Evolutionary conservation across 305 asterid species (phyloP).

Genomic region (Fraxinus paxiana): DNA sequence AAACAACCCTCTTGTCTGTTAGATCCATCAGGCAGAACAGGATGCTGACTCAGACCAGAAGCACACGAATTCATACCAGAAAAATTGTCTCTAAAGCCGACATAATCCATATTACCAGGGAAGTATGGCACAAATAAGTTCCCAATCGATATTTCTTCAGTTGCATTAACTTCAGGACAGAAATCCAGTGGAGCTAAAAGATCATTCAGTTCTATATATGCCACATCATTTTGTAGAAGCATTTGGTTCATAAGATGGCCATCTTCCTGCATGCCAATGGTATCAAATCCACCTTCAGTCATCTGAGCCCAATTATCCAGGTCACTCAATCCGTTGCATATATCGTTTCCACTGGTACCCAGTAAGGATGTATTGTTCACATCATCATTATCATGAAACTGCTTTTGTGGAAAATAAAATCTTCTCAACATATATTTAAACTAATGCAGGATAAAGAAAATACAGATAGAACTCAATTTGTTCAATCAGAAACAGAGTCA

Average conservation of each 20-base stretch:
- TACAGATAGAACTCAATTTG: not conserved
- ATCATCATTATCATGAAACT: slow-evolving; percentile 27
- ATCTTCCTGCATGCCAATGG: slow-evolving; percentile 24
- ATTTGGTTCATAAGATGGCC: slow-evolving; percentile 16
- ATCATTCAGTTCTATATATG: slow-evolving; percentile 51
- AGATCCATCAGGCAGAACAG: slow-evolving; percentile 25
- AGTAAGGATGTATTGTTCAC: slow-evolving; percentile 10
- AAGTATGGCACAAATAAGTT: slow-evolving; percentile 21
- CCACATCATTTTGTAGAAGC: slow-evolving; percentile 25
- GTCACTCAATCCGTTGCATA: slow-evolving; percentile 43
- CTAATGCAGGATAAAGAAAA: not conserved
- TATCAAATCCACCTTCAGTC: slow-evolving; percentile 24
- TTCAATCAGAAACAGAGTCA: not conserved
- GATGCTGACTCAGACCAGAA: slow-evolving; percentile 19
- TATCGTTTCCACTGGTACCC: slow-evolving; percentile 32
- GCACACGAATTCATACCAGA: slow-evolving; percentile 23
- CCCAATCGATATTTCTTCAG: slow-evolving; percentile 19
- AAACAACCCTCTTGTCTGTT: slow-evolving; percentile 14
- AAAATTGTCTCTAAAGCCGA: slow-evolving; percentile 19
- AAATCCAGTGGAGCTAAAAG: slow-evolving; percentile 33
- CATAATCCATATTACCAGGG: slow-evolving; percentile 20
- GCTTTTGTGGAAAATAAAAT: slow-evolving; percentile 8
- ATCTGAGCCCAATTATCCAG: slow-evolving; percentile 24
- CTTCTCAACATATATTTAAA: slow-evolving; percentile 1
- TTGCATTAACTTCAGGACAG: slow-evolving; percentile 23